phyloP scores from a whole-genome alignment of 2,329 filamentous ascomycete species.

The Camillea tinctor region DNA sequence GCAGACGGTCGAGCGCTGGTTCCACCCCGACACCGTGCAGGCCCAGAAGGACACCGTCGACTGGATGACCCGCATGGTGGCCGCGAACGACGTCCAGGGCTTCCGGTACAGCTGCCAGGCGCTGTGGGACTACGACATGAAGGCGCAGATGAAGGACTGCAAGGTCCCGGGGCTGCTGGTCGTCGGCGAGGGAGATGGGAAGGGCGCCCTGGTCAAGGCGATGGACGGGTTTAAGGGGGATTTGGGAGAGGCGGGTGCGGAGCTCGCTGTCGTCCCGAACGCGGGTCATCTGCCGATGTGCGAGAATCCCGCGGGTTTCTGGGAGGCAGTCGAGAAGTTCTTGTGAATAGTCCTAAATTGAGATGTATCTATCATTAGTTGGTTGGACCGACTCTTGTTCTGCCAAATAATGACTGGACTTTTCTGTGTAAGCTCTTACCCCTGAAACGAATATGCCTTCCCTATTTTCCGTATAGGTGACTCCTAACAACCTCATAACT shows the following conservation, averaged over 20 bases:
- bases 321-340: conserved; percentile 60
- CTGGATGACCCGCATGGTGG: conserved; percentile 67
- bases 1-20: conserved; percentile 75
- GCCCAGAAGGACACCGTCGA: conserved; percentile 47
- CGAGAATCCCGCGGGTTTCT: conserved; percentile 69
- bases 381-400: too few relatives aligned
- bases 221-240: conserved; percentile 71
- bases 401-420: too few relatives aligned
- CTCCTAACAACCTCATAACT: too few relatives aligned
- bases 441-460: too few relatives aligned
- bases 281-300: conserved; percentile 85
- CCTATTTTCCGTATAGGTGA: too few relatives aligned
- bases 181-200: conserved; percentile 70
- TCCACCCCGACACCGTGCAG: conserved; percentile 56
- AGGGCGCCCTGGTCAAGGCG: conserved; percentile 68
- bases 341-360: conserved; percentile 36
- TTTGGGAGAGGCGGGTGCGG: conserved; percentile 53
- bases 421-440: too few relatives aligned
- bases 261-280: conserved; percentile 63
- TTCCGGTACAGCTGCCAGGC: conserved; percentile 68
- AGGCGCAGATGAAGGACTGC: conserved; percentile 51
- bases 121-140: conserved; percentile 70
- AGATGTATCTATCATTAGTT: too few relatives aligned
- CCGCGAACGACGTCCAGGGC: conserved; percentile 65
- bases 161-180: conserved; percentile 64